phyloP scores from a whole-genome alignment of 306 rosid genomes.

The Oxytropis ochrocephala region DNA sequence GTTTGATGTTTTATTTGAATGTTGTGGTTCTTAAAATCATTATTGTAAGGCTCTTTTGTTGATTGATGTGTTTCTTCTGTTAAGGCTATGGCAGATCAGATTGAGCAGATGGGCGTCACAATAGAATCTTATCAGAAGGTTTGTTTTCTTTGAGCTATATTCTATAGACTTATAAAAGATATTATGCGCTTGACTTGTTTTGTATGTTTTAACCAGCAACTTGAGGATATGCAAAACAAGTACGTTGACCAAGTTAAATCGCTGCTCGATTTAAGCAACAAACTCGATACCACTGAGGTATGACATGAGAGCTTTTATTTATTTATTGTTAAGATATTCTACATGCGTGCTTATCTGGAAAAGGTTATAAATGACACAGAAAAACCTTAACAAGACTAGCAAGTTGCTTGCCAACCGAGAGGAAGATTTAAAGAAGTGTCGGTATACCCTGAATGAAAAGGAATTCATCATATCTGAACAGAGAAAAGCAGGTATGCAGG shows the following conservation, averaged over 20 bases:
- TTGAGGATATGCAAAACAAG: conserved; percentile 68
- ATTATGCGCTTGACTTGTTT: neutral
- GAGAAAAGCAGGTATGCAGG: conserved; percentile 72
- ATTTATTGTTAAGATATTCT: neutral
- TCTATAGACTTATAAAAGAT: neutral
- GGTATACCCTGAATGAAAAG: conserved; percentile 54
- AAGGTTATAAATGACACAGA: conserved; percentile 34
- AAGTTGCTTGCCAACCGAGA: conserved; percentile 57
- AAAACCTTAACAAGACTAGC: conserved; percentile 57
- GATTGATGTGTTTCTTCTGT: conserved; percentile 9
- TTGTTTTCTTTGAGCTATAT: neutral
- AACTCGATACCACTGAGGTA: conserved; percentile 84
- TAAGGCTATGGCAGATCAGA: conserved; percentile 89
- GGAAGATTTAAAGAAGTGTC: conserved; percentile 72
- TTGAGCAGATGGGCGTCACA: conserved; percentile 78
- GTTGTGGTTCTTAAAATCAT: neutral
- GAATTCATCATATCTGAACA: conserved; percentile 78
- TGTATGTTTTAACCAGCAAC: conserved; percentile 41
- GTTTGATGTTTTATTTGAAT: neutral
- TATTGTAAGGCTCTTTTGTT: neutral
- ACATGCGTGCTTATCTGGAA: neutral
- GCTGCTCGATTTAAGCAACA: conserved; percentile 64
- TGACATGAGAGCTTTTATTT: conserved; percentile 1
- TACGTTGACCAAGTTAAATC: conserved; percentile 55
- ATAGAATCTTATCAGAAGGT: conserved; percentile 83